Conservation (phyloP, 257 asterid species). For the Capsicum chinense region DNA sequence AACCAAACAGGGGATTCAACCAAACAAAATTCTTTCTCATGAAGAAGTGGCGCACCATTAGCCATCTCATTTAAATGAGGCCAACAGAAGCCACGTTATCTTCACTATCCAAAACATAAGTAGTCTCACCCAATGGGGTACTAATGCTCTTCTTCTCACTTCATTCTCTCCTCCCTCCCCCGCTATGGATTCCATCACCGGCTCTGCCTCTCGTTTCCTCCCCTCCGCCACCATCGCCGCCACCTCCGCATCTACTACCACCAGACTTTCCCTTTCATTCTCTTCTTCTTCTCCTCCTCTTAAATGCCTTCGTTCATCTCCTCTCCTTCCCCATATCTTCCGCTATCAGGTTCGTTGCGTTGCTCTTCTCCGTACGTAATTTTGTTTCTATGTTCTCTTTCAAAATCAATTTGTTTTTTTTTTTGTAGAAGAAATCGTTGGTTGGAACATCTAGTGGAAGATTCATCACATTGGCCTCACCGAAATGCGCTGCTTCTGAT, state of each 20-base stretch:
- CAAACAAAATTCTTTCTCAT: too few species aligned
- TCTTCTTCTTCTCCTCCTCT: slow-evolving; percentile 41
- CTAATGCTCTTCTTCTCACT: neutral
- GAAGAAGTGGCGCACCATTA: too few species aligned
- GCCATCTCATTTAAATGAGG: neutral
- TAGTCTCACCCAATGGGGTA: neutral
- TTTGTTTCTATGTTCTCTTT: neutral
- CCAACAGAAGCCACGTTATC: neutral
- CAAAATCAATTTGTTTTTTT: neutral
- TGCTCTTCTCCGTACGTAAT: neutral
- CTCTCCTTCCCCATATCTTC: slow-evolving; percentile 54
- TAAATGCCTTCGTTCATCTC: slow-evolving; percentile 62
- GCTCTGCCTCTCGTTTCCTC: slow-evolving; percentile 56
- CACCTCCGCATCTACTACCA: slow-evolving; percentile 38
- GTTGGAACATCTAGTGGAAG: slow-evolving; percentile 49
- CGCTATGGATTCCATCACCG: slow-evolving; percentile 54
- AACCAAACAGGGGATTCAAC: too few species aligned
- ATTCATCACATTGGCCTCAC: slow-evolving; percentile 59
- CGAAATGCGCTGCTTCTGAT: slow-evolving; percentile 76
- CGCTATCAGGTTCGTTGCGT: slow-evolving; percentile 52
- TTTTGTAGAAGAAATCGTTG: slow-evolving; percentile 48
- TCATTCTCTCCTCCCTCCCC: neutral
- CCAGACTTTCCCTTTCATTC: slow-evolving; percentile 13
- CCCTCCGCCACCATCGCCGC: slow-evolving; percentile 47
- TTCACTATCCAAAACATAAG: slow-evolving; percentile 25